Percentiles rank a stretch among this genome's conserved stretches.
phyloP scores from a whole-genome alignment of 2,329 filamentous ascomycete species.

The Botryotinia calthae region DNA sequence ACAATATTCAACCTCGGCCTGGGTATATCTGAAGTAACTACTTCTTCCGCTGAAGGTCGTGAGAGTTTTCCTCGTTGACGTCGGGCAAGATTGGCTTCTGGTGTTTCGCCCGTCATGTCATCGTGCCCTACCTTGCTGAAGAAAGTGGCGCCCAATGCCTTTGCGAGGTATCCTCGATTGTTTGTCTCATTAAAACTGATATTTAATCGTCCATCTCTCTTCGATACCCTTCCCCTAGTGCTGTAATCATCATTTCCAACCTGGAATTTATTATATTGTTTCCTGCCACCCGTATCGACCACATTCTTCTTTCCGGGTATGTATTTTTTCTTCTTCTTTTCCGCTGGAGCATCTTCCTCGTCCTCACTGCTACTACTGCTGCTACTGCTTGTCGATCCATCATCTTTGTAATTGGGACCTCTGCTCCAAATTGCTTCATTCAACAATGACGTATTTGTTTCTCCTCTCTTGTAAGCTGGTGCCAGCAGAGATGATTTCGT shows the following conservation, averaged over 20 bases:
- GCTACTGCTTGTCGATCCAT: slow-evolving; percentile 23
- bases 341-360: slow-evolving; percentile 19
- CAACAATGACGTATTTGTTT: slow-evolving; percentile 31
- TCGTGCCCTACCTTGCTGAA: slow-evolving; percentile 49
- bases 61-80: slow-evolving; percentile 33
- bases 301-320: slow-evolving; percentile 2
- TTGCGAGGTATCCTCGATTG: slow-evolving; percentile 69
- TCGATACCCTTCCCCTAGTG: slow-evolving; percentile 63
- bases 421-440: slow-evolving; percentile 33
- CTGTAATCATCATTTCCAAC: slow-evolving; percentile 63
- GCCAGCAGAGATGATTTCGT: slow-evolving; percentile 25
- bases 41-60: slow-evolving; percentile 31
- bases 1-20: slow-evolving; percentile 63
- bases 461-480: slow-evolving; percentile 25
- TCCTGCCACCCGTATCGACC: slow-evolving; percentile 18
- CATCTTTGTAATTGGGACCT: slow-evolving; percentile 16
- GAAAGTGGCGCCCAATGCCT: slow-evolving; percentile 65
- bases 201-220: slow-evolving; percentile 66
- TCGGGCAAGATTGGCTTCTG: not conserved
- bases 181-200: slow-evolving; percentile 71
- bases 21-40: slow-evolving; percentile 18
- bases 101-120: slow-evolving; percentile 19
- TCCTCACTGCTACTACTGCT: slow-evolving; percentile 34
- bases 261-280: slow-evolving; percentile 52
- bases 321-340: slow-evolving; percentile 10